Percentiles rank a stretch among this genome's conserved stretches.
Conservation (phyloP, 2,329 filamentous ascomycete species). For the Claviceps sp. region DNA sequence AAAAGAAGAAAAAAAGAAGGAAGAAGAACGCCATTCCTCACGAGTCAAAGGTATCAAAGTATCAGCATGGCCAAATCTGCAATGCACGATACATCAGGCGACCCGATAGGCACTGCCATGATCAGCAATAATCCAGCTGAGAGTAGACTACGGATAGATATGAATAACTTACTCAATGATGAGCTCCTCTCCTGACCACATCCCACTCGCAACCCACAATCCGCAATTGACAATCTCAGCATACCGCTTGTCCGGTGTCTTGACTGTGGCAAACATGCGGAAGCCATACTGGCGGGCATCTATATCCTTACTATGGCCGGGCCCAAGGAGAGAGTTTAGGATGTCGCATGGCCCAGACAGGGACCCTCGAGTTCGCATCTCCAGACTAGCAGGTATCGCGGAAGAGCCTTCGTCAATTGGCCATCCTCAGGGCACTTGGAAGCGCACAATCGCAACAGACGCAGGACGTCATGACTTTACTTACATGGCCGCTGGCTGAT, state of each 20-base stretch:
- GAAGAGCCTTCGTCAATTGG: not conserved
- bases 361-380: conserved; percentile 34
- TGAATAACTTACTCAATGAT: conserved; percentile 28
- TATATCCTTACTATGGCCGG: conserved; percentile 23
- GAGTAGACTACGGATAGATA: not conserved
- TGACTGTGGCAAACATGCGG: conserved; percentile 35
- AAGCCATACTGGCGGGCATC: conserved; percentile 33
- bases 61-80: not conserved
- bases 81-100: not conserved
- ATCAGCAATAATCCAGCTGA: not conserved
- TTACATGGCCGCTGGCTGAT: conserved; percentile 31
- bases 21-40: not conserved
- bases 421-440: not conserved
- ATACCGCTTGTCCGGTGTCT: conserved; percentile 36
- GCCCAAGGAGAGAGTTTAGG: conserved; percentile 26
- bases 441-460: not conserved
- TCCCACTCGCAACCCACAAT: conserved; percentile 35
- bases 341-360: conserved; percentile 32
- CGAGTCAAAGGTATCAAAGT: not conserved
- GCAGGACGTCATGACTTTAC: conserved; percentile 6
- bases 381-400: conserved; percentile 18
- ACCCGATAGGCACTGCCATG: conserved; percentile 4
- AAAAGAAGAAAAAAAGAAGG: not conserved
- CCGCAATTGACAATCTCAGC: conserved; percentile 34
- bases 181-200: conserved; percentile 30